A percentile compares a stretch with the other conserved stretches of the same genome.
These are phyloP conservation scores for Solanum dulcamara DNA, from an alignment of 257 asterid genomes.

Conservation along the genomic window DNA sequence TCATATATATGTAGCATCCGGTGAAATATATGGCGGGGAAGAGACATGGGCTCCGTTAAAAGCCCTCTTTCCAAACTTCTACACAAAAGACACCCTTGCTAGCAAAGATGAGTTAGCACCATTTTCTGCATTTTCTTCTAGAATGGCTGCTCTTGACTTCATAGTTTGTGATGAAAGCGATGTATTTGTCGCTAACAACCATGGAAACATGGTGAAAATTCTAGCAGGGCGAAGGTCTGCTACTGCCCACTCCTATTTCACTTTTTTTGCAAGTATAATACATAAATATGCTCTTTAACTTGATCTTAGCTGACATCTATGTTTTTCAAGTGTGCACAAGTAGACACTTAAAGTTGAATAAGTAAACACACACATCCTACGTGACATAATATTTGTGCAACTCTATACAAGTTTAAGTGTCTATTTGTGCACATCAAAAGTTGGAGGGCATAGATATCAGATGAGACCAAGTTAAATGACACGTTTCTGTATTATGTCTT, in stretches of 20 bases:
- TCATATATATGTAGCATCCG: slow-evolving; percentile 91
- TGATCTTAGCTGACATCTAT: background rate
- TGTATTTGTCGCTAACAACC: slow-evolving; percentile 93
- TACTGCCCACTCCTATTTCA: background rate
- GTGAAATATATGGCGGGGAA: slow-evolving; percentile 93
- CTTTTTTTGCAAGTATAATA: background rate
- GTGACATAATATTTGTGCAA: too few relatives aligned
- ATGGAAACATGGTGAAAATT: slow-evolving; percentile 98
- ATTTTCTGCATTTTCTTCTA: slow-evolving; percentile 74
- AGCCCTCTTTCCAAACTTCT: slow-evolving; percentile 82
- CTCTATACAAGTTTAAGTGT: too few relatives aligned
- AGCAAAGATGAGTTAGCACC: slow-evolving; percentile 56
- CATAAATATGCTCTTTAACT: background rate
- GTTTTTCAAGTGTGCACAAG: background rate
- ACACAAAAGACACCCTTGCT: slow-evolving; percentile 76
- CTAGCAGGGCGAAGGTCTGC: slow-evolving; percentile 84
- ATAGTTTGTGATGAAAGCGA: slow-evolving; percentile 94
- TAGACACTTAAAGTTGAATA: too few relatives aligned
- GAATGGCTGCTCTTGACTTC: slow-evolving; percentile 95
- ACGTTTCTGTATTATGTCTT: background rate
- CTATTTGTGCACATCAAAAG: too few relatives aligned
- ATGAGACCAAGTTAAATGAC: background rate
- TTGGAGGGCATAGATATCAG: background rate
- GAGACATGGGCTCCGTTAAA: slow-evolving; percentile 75
- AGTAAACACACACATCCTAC: background rate